Conservation (phyloP, 164 flowering plant genomes). For the Aristolochia contorta region DNA sequence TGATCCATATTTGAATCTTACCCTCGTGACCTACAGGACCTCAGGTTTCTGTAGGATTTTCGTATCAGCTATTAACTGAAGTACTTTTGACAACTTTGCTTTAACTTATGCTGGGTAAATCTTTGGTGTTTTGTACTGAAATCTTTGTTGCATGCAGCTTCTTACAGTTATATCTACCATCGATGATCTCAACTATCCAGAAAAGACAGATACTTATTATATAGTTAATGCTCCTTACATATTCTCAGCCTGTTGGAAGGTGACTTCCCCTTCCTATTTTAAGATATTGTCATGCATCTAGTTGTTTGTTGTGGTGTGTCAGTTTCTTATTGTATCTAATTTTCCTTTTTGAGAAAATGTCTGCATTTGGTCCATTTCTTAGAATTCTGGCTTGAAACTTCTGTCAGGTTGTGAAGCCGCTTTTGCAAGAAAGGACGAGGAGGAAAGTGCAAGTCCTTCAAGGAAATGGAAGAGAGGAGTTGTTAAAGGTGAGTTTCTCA, state of each 20-base stretch:
- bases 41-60: too few species aligned
- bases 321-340: too few species aligned
- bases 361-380: too few species aligned
- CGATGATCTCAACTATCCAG: conserved; percentile 97
- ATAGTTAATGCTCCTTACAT: conserved; percentile 86
- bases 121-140: not conserved
- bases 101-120: too few species aligned
- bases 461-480: conserved; percentile 72
- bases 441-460: conserved; percentile 85
- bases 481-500: conserved; percentile 50
- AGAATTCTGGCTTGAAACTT: not conserved
- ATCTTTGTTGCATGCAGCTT: conserved; percentile 44
- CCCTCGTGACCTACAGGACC: too few species aligned
- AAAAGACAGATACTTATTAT: conserved; percentile 93
- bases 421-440: conserved; percentile 90
- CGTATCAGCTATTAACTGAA: too few species aligned
- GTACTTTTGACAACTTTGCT: too few species aligned
- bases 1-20: too few species aligned
- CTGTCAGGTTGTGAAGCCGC: conserved; percentile 84
- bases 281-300: not conserved
- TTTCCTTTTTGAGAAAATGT: too few species aligned
- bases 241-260: conserved; percentile 99
- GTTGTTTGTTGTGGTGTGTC: not conserved
- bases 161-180: conserved; percentile 71
- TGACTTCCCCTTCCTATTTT: conserved; percentile 16